Evolutionary conservation across 2,329 filamentous ascomycete species (phyloP).

Genomic region (Coniella lustricola): DNA sequence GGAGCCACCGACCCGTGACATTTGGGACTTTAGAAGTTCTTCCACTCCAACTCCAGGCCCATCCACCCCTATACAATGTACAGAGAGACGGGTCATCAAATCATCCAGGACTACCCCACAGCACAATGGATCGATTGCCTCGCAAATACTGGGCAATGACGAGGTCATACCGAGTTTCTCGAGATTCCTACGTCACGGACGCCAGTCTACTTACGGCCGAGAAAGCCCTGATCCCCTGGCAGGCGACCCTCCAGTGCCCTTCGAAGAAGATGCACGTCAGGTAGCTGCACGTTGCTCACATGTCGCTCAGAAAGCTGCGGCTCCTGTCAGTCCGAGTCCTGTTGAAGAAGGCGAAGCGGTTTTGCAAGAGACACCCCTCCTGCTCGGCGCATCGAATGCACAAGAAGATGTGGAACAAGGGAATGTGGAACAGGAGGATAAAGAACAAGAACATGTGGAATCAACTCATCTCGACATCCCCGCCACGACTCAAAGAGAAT

Average conservation of each 20-base stretch:
- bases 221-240: conserved; percentile 2
- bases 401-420: too few species aligned
- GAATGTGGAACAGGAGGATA: background rate
- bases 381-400: too few species aligned
- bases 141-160: background rate
- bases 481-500: background rate
- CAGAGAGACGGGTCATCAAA: background rate
- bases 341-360: background rate
- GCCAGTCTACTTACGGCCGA: background rate
- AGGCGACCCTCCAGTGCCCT: background rate
- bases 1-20: conserved; percentile 11
- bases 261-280: background rate
- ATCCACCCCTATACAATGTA: background rate
- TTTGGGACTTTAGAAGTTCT: conserved; percentile 28
- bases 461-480: background rate
- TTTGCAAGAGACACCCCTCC: background rate
- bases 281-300: conserved; percentile 23
- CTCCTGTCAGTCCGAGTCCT: conserved; percentile 12
- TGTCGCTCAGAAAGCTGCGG: conserved; percentile 19
- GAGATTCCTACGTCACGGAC: background rate
- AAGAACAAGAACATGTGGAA: background rate
- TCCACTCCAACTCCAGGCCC: conserved; percentile 15
- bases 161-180: background rate
- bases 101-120: background rate
- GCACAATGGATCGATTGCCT: background rate